Base-by-base conservation (phyloP, 164 flowering plant genomes). In the Hamamelis virginiana region DNA sequence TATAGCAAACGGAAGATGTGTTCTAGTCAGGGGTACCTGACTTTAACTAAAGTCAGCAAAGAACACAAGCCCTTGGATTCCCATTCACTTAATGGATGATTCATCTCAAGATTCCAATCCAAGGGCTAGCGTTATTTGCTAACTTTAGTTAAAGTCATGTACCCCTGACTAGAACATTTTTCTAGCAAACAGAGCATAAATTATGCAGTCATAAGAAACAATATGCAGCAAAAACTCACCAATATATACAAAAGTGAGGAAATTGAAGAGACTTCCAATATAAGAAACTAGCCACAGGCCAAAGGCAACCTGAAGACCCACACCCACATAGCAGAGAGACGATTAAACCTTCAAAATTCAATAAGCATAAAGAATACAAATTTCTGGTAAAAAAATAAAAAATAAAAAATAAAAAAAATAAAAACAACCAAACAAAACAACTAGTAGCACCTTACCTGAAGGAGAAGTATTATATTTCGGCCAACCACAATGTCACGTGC, bases 191-290 rank as follows among this genome's bases (percentile, higher is more conserved):
- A 6, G 41, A 33, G 41, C 41, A 33, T 33, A 33, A 33, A 33
- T 33, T 33, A 33, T 33, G 41, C 41, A 61, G 22, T 15, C 47
- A 47, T 8, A 25, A 50, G 12, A 43, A 19, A 28, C 1, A 5
- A n/a, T 4, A 26, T 28, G 56, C 6, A 28, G 15, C 18, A 68
- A 19, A 70, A 63, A 76, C 91, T 85, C 73, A 94, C 98, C 92
- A 56, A 89, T 76, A 72, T 87, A 92, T 59, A 84, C 70, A 26
- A 94, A 75, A 56, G 97, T 89, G 48, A 94, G 80, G 71, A 94
- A 90, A 80, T 78, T 88, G 77, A 81, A 85, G 65, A 94, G 59
- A 79, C 92, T 81, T 13, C 98, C 97, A 66, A 94, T 59, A 60
- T 66, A 88, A 16, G 97, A 89, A 61, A 82, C 69, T 14, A 85